Evolutionary conservation across 805 yeast species (phyloP), one percentile per base, ranked within the genome.

Genomic region (Pichia scutulata): DNA sequence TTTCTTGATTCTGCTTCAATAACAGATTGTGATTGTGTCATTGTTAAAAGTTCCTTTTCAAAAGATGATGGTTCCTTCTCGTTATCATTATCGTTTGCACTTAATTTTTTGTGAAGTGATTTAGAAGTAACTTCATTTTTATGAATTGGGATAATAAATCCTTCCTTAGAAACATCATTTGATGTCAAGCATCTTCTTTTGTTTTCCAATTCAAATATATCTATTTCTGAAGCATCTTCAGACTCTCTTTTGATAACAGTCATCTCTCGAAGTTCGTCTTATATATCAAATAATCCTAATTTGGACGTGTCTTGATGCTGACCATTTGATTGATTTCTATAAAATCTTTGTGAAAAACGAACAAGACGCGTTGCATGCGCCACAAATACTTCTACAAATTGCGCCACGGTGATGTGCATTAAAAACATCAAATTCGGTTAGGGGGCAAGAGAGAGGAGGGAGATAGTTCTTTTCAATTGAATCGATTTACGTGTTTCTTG

Each of bases 31-130:
- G 30, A 58, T 41, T 65, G 64, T 4, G 74, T 65, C 74, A 80
- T 72, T 7, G 68, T 58, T 22, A 71, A 56, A 51, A 80, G 64
- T 54, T 80, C 83, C 51, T 72, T 70, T 60, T 80, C 85, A 55
- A 80, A 80, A 24, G 69, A 64, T 21, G 81, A 74, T 1, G 74
- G 73, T 52, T 71, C 73, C 22, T 54, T 55, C 16, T 66, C 69
- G 2, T 57, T 47, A 48, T 66, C 68, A 4, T 56, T 46, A 49
- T 66, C 68, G 4, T 56, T 46, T 1, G 62, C 52, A 4, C 56
- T 58, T 16, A 67, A 53, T 48, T 67, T 64, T 30, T 57, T 53
- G 49, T 66, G 69, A 16, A 67, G 47, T 13, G 57, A 54, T 22
- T 52, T 49, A 7, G 63, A 54, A 41, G 55, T 57, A 36, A 63